Conservation (phyloP, 495 filamentous ascomycete species). For the Aspergillus coremiiformis region DNA sequence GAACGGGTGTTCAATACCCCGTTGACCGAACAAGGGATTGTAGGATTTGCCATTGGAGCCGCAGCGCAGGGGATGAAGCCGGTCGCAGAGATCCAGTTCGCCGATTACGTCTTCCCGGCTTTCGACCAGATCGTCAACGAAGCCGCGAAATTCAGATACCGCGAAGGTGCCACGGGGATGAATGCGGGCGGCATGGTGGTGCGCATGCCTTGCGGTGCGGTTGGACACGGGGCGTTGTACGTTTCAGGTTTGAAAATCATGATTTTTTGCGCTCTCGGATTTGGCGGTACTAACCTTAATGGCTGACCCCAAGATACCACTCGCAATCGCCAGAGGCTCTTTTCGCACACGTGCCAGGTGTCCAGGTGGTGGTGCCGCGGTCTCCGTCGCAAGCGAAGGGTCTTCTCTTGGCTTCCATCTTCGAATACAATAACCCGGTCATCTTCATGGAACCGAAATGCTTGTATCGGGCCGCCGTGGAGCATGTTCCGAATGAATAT, state of each 20-base stretch:
- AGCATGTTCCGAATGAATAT: slow-evolving; percentile 78
- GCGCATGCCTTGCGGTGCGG: slow-evolving; percentile 88
- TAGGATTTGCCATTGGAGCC: slow-evolving; percentile 86
- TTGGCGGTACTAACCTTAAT: too few species aligned
- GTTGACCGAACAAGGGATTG: slow-evolving; percentile 86
- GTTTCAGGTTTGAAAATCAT: slow-evolving; percentile 13
- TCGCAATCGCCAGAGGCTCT: slow-evolving; percentile 89
- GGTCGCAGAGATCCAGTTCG: slow-evolving; percentile 95
- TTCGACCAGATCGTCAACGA: slow-evolving; percentile 98
- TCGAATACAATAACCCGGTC: slow-evolving; percentile 79
- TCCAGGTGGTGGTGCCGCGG: slow-evolving; percentile 84
- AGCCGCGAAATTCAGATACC: slow-evolving; percentile 85
- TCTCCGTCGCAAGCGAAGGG: slow-evolving; percentile 92
- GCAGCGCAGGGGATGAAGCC: slow-evolving; percentile 90
- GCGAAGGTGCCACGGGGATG: slow-evolving; percentile 64
- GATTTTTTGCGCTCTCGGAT: too few species aligned
- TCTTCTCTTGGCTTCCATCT: slow-evolving; percentile 68
- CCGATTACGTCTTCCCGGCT: slow-evolving; percentile 93
- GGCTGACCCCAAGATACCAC: slow-evolving; percentile 53
- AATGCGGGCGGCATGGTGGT: slow-evolving; percentile 76
- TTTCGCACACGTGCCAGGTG: slow-evolving; percentile 86
- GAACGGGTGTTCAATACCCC: slow-evolving; percentile 97
- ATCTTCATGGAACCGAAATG: slow-evolving; percentile 98
- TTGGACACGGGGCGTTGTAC: slow-evolving; percentile 89
- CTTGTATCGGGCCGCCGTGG: slow-evolving; percentile 87